Evolutionary conservation across 2,329 filamentous ascomycete species (phyloP), one percentile per base, ranked within the genome.

Genomic region (Arthrobotrys entomopaga): DNA sequence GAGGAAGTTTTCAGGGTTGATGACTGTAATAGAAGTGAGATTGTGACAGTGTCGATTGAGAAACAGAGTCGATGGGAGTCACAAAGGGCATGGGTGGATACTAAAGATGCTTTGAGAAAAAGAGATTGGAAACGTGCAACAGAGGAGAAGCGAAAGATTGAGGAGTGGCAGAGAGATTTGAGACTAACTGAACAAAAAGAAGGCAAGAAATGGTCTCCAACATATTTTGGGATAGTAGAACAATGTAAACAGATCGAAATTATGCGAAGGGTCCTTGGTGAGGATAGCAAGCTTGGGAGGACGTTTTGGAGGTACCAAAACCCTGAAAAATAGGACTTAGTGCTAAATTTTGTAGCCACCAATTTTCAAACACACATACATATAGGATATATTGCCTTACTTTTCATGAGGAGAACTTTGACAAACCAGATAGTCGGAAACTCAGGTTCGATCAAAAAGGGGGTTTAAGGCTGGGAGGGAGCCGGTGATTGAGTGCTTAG

Each of bases 61-160:
- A 53, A 59, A 19, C 64, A 66, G 19, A 20, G 16, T 20, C 1
- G 11, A 42, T 66, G 64, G 64, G 26, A 59, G 20, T 66, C 64
- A n/a, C 53, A 59, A 11, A 66, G 34, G 34, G 54, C 20, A 10
- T 66, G 64, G 64, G 20, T 8, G 15, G 43, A 19, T 1, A 59
- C 54, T 10, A 59, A 59, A 38, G 29, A 59, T 16, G 64, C 64
- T 2, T 20, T 66, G 19, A 20, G 4, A 16, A 43, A 59, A 6
- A 19, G 22, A 10, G 54, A 66, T 26, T 59, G 64, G 64, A 59
- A 53, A 38, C 58, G 6, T 43, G 64, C 64, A 3, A 43, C 64
- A 7, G 64, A 66, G 38, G 64, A 66, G 29, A 66, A 66, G 48
- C 40, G 54, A 26, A 66, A 66, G 29, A 48, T 66, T n/a, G 64